phyloP scores from a whole-genome alignment of 2,329 filamentous ascomycete species.

The Pseudogymnoascus sp. region DNA sequence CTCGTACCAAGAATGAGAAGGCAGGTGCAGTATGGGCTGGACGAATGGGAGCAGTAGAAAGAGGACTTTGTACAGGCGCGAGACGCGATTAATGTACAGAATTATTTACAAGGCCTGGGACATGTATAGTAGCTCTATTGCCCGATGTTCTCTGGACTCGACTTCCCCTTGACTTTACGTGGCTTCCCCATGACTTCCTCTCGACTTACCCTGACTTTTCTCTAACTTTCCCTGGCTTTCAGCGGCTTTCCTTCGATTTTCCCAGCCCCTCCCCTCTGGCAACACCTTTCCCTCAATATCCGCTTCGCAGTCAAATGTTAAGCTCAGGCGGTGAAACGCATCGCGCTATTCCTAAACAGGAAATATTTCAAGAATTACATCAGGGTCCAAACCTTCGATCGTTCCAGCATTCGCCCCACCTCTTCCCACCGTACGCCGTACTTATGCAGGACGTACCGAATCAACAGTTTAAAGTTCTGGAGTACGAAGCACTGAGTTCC shows the following conservation, averaged over 20 bases:
- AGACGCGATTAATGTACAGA: background rate
- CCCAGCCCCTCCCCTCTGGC: background rate
- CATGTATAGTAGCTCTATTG: background rate
- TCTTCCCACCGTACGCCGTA: background rate
- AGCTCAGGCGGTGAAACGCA: background rate
- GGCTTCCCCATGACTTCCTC: background rate
- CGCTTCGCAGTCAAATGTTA: background rate
- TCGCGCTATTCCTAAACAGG: background rate
- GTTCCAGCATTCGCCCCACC: background rate
- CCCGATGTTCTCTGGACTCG: background rate
- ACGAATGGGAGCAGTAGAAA: background rate
- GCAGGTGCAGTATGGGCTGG: background rate
- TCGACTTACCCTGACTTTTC: background rate
- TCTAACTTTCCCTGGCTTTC: background rate
- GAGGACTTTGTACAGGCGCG: background rate
- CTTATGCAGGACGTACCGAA: background rate
- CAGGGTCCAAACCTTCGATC: slow-evolving; percentile 8
- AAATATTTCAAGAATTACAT: background rate
- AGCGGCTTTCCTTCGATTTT: background rate
- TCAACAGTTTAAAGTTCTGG: background rate
- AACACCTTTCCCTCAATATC: background rate
- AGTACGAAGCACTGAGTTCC: background rate
- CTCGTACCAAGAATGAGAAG: slow-evolving; percentile 30
- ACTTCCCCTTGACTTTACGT: background rate
- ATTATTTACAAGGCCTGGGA: background rate